Evolutionary conservation across 371 early-diverging fungal genomes (phyloP).

Genomic region (Mortierella sp.): DNA sequence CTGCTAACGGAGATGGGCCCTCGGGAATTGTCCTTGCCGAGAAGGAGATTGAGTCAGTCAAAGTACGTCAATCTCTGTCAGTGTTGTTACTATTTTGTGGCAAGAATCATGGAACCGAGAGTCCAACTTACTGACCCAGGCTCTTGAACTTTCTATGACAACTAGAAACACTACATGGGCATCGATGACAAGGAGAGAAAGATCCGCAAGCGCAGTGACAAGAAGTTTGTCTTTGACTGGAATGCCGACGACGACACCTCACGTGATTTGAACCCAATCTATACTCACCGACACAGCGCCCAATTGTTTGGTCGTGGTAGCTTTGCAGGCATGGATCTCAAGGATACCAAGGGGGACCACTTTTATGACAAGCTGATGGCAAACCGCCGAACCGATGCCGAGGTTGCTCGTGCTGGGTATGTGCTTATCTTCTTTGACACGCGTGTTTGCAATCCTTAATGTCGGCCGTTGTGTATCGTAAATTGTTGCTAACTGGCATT

Average conservation of each 20-base stretch:
- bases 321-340: constrained; percentile 90
- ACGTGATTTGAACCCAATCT: constrained; percentile 90
- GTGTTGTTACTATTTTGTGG: not conserved
- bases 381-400: constrained; percentile 78
- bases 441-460: not conserved
- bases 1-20: constrained; percentile 26
- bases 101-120: not conserved
- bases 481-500: not conserved
- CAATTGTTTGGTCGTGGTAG: constrained; percentile 95
- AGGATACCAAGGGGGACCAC: constrained; percentile 78
- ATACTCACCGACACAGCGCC: constrained; percentile 83
- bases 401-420: constrained; percentile 75
- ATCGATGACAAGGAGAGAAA: constrained; percentile 83
- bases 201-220: constrained; percentile 87
- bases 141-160: constrained; percentile 19
- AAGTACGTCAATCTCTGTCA: constrained; percentile 28
- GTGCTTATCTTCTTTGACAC: not conserved
- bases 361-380: constrained; percentile 80
- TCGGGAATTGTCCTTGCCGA: constrained; percentile 52
- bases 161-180: constrained; percentile 90
- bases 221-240: constrained; percentile 98
- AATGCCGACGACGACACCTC: constrained; percentile 96
- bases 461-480: not conserved
- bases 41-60: constrained; percentile 61
- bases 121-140: not conserved